phyloP scores from a whole-genome alignment of 768 basidiomycete species.

The Hericium alpestre region DNA sequence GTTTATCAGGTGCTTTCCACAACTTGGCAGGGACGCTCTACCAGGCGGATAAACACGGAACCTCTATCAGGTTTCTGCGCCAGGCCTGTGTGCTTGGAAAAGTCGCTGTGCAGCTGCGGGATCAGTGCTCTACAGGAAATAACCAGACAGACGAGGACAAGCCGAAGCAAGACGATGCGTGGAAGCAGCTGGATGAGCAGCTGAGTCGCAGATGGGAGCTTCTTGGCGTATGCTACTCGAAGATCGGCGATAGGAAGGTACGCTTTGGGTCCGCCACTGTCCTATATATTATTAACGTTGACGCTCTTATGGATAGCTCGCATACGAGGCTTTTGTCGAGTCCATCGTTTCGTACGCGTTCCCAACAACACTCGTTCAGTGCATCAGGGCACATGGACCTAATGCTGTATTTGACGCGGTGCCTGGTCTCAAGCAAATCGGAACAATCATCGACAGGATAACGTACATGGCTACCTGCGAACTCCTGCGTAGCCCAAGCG shows the following conservation, averaged over 20 bases:
- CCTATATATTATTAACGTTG: neutral
- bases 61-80: slow-evolving; percentile 57
- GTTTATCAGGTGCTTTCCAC: slow-evolving; percentile 62
- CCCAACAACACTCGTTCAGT: slow-evolving; percentile 9
- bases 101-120: slow-evolving; percentile 26
- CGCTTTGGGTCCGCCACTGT: slow-evolving; percentile 10
- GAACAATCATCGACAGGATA: slow-evolving; percentile 48
- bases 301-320: slow-evolving; percentile 30
- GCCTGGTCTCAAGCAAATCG: slow-evolving; percentile 42
- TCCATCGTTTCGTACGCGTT: slow-evolving; percentile 21
- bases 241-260: slow-evolving; percentile 70
- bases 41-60: slow-evolving; percentile 47
- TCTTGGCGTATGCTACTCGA: slow-evolving; percentile 66
- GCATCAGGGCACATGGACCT: slow-evolving; percentile 10
- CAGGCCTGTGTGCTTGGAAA: slow-evolving; percentile 49
- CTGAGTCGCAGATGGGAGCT: slow-evolving; percentile 72
- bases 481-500: slow-evolving; percentile 39
- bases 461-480: slow-evolving; percentile 63
- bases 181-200: slow-evolving; percentile 54
- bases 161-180: slow-evolving; percentile 26
- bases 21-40: slow-evolving; percentile 64
- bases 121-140: slow-evolving; percentile 20
- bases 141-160: neutral
- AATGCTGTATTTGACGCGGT: slow-evolving; percentile 29
- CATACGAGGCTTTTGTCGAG: slow-evolving; percentile 41